Evolutionary conservation across 2,329 filamentous ascomycete species (phyloP), one percentile per base, ranked within the genome.

Genomic region (Ilyonectria destructans): DNA sequence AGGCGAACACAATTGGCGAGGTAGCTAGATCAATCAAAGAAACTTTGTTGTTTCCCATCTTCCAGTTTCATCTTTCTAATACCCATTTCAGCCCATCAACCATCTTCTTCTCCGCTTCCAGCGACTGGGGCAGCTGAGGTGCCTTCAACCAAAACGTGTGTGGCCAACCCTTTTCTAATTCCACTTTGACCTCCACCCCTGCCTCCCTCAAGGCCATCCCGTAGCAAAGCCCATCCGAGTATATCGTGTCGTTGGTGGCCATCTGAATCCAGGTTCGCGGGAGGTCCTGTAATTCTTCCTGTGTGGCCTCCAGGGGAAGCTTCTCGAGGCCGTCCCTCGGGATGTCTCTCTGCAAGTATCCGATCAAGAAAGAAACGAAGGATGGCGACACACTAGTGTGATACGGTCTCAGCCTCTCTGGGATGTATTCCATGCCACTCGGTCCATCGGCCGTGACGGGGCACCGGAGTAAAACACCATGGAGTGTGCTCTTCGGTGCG

Each of bases 101-200:
- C 80, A 85, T 83, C 49, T 78, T 79, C 69, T 69, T 72, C 56
- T 87, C 85, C 9, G 82, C 84, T 69, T 78, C 72, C 17, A 82
- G 70, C 6, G 85, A 82, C 70, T 79, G 77, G 13, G 80, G 73
- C 71, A 86, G 71, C 63, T 81, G 75, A 37, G 83, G 85, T 21
- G 81, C 73, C 81, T 76, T 83, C 65, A 87, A 73, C 86, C 86
- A 87, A 71, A 86, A 87, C 8, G 86, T 88, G 77, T 88, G 86
- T 19, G 85, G 85, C 80, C 82, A 87, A 9, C 85, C 85, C 61
- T 73, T 67, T 31, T 85, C 79, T 2, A 86, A 79, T 69, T 84
- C 80, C 7, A 85, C 72, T 63, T 74, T 79, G 0, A 86, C 82
- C 13, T 82, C 79, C 1, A 82, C 79, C 12, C 82, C 83, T 4